These are phyloP conservation scores for Suaeda aralocaspica DNA, from an alignment of 148 eudicot genomes.

Conservation along the genomic window DNA sequence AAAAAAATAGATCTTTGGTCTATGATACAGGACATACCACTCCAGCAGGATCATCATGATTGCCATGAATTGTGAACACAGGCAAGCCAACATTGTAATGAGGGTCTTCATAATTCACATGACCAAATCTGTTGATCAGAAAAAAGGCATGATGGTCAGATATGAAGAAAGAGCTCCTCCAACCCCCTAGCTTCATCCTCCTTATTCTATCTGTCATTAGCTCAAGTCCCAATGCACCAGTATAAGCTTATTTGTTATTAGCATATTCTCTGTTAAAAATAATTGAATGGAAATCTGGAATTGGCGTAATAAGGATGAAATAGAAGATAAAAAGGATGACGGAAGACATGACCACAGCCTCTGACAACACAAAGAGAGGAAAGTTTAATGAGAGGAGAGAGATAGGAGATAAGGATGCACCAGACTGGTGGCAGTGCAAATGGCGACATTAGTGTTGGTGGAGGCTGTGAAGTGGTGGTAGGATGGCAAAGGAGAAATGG, in stretches of 20 bases:
- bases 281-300: not conserved
- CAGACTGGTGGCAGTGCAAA: not conserved
- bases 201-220: not conserved
- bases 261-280: not conserved
- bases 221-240: not conserved
- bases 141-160: not conserved
- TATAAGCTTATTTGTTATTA: not conserved
- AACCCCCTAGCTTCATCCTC: not conserved
- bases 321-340: not conserved
- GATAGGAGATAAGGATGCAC: not conserved
- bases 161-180: not conserved
- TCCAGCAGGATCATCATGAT: constrained; percentile 99
- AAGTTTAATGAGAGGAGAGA: not conserved
- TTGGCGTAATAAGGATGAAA: not conserved
- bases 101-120: constrained; percentile 98
- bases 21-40: constrained; percentile 58
- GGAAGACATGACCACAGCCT: not conserved
- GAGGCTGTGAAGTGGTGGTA: too few relatives aligned
- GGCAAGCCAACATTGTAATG: constrained; percentile 99
- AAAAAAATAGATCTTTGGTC: not conserved
- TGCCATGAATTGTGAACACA: constrained; percentile 98
- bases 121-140: constrained; percentile 68
- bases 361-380: not conserved
- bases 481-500: too few relatives aligned
- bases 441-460: too few relatives aligned